Evolutionary conservation across 2,329 filamentous ascomycete genomes (phyloP).

Genomic region (Colletotrichum sp.): DNA sequence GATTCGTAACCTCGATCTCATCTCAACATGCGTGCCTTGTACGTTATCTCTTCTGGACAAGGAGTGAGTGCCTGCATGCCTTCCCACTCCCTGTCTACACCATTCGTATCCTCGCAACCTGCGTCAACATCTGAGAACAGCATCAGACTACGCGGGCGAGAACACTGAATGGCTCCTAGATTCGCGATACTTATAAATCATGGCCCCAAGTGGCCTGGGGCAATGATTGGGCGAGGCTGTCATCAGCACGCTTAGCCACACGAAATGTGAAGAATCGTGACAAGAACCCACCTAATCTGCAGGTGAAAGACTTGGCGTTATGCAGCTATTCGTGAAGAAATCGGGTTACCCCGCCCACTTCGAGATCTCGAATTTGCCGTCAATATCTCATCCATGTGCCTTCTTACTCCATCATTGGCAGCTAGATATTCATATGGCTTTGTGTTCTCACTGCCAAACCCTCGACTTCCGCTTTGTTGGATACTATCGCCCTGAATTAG

Average conservation of each 20-base stretch:
- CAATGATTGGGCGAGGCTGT: background rate
- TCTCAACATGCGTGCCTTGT: too few relatives aligned
- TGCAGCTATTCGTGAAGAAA: background rate
- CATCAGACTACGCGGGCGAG: background rate
- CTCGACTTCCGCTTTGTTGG: background rate
- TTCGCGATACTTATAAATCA: background rate
- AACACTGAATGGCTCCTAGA: background rate
- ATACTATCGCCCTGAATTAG: background rate
- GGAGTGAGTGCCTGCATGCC: too few relatives aligned
- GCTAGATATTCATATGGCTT: background rate
- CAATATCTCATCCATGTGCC: background rate
- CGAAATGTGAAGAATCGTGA: fast-evolving
- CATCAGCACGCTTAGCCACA: background rate
- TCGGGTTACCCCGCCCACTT: background rate
- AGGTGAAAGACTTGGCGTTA: background rate
- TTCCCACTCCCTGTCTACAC: background rate
- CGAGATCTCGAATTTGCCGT: too few relatives aligned
- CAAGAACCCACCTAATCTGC: background rate
- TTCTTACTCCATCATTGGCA: background rate
- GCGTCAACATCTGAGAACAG: background rate
- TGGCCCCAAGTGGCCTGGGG: background rate
- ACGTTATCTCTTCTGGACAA: too few relatives aligned
- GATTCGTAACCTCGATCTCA: too few relatives aligned
- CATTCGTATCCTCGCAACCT: background rate
- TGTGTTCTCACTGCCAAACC: background rate